Evolutionary conservation across 192 early-diverging fungal genomes (phyloP), one percentile per base, ranked within the genome.

Genomic region (Linderina pennispora): DNA sequence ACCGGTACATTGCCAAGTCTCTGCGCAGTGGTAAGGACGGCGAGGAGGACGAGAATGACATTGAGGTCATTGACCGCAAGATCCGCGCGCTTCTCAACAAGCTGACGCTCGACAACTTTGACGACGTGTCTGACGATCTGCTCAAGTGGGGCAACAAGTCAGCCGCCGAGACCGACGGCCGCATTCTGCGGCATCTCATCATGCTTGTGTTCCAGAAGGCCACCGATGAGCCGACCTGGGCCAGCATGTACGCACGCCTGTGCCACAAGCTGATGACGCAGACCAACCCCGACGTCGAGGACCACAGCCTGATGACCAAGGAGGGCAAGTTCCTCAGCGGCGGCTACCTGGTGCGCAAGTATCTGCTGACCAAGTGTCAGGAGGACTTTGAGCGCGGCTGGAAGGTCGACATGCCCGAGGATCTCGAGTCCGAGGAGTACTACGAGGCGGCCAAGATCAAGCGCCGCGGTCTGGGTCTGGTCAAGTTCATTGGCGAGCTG

Each of bases 71-170:
- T 32, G 76, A 80, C 35, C 85, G 88, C 20, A 87, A 91, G 80
- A 83, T 88, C 14, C 90, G 88, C 75, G 80, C 81, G 47, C 73
- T 94, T 15, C 75, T 99, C 45, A 99, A 99, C 81, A 99, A 99
- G 80, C 68, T 99, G 46, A 94, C 97, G 3, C 70, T 89, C 0
- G 97, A 99, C 56, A 94, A 90, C 69, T 99, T 98, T 58, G 89
- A 90, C 22, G 58, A 66, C 11, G 82, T 99, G 19, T 83, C 87
- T 4, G 76, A 79, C 47, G 84, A 98, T 65, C 87, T 99, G 37
- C 59, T 91, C 21, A 72, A 78, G 16, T 80, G 80, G 62, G 89
- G 84, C 17, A 85, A 91, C 45, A 74, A 81, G 47, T 82, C 77
- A 7, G 62, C 67, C 53, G 76, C 77, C 41, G 81, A 84, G 65